Evolutionary conservation across 805 yeast genomes (phyloP), one percentile per base, ranked within the genome.

Genomic region (Hanseniaspora hatyaiensis): DNA sequence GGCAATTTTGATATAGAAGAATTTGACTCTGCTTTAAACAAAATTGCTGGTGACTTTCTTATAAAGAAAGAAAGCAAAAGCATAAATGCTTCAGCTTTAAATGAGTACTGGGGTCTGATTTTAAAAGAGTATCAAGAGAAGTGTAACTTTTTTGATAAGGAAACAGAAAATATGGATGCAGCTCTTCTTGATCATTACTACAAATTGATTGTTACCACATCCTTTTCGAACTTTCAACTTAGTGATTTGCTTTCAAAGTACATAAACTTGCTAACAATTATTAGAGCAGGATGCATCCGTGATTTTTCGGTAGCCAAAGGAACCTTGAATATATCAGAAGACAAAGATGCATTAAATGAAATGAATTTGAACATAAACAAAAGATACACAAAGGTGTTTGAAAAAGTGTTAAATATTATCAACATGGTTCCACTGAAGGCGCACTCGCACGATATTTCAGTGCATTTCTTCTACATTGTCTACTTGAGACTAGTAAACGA

Each of bases 231-330:
- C 18, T 23, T 45, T 2, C 29, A 23, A 19, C 33, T 32, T n/a
- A 45, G 49, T 30, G 49, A 45, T 29, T 24, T 45, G 18, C 34
- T 45, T 24, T 45, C 49, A 3, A 45, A 26, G 16, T 45, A 37
- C 22, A 45, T 45, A 15, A 40, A 45, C 29, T 11, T 45, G 16
- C 5, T 37, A n/a, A 45, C 49, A 19, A 23, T 45, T 18, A 26
- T 45, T 8, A 37, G 34, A 28, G 42, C 49, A 6, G 42, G 49
- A 6, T 30, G 36, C 9, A 45, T 29, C n/a, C 34, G 49, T 30
- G 49, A 45, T 11, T 45, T 37, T 23, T 31, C 42, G 6, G 31
- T 45, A 9, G 33, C 24, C 3, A 19, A 29, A 29, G 34, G 40
- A 37, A 33, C 34, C 15, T 23, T 31, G 19, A 13, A 37, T 6